These are phyloP conservation scores for Mycena floridula DNA, from an alignment of 768 basidiomycete species.

Conservation along the genomic window DNA sequence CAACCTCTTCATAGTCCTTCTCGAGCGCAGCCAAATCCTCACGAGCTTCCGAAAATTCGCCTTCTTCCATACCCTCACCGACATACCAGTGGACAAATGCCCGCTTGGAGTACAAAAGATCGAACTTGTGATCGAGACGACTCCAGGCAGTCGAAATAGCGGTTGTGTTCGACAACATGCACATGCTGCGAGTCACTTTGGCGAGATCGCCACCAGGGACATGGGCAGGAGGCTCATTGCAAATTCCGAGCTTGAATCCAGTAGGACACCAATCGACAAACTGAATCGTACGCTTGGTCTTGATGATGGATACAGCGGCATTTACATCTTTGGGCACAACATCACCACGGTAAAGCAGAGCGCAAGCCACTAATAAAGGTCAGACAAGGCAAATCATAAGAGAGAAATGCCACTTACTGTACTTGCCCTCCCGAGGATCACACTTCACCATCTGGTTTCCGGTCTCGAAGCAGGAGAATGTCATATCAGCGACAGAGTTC, in stretches of 20 bases:
- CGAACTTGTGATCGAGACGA: slow-evolving; percentile 96
- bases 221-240: slow-evolving; percentile 89
- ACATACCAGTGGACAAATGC: slow-evolving; percentile 94
- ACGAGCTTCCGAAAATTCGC: slow-evolving; percentile 97
- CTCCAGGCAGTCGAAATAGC: slow-evolving; percentile 94
- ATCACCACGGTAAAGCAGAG: slow-evolving; percentile 90
- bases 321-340: slow-evolving; percentile 96
- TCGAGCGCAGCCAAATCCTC: slow-evolving; percentile 97
- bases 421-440: slow-evolving; percentile 97
- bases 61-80: slow-evolving; percentile 99
- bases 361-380: slow-evolving; percentile 70
- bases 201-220: slow-evolving; percentile 96
- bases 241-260: slow-evolving; percentile 98
- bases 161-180: slow-evolving; percentile 96
- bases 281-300: slow-evolving; percentile 97
- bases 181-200: slow-evolving; percentile 88
- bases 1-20: slow-evolving; percentile 91
- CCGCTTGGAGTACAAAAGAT: slow-evolving; percentile 94
- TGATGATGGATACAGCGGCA: slow-evolving; percentile 87
- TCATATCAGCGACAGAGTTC: slow-evolving; percentile 98
- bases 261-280: slow-evolving; percentile 99
- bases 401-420: slow-evolving; percentile 53
- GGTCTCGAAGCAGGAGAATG: slow-evolving; percentile 94
- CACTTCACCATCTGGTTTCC: slow-evolving; percentile 97
- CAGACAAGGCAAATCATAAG: slow-evolving; percentile 7